Percentiles rank a stretch among this genome's conserved stretches.
phyloP scores from a whole-genome alignment of 148 eudicot species.

The Polygonum maritimum region DNA sequence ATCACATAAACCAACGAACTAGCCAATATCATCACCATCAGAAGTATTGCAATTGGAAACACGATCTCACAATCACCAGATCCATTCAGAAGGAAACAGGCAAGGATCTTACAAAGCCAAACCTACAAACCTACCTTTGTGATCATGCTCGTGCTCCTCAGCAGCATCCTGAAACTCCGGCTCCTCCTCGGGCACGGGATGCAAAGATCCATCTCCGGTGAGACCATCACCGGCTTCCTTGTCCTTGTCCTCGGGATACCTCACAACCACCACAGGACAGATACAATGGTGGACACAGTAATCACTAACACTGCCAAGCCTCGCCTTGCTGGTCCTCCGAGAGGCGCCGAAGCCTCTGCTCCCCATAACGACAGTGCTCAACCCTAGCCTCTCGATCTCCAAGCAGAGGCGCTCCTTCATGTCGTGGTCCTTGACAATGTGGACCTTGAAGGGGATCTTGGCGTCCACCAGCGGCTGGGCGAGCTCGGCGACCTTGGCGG shows the following conservation, averaged over 20 bases:
- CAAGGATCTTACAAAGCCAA: neutral
- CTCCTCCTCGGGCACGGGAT: slow-evolving; percentile 10
- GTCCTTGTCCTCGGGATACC: slow-evolving; percentile 34
- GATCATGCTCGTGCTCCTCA: slow-evolving; percentile 7
- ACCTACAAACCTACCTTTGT: slow-evolving; percentile 8
- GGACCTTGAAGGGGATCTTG: slow-evolving; percentile 42
- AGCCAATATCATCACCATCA: neutral
- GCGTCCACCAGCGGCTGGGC: slow-evolving; percentile 45
- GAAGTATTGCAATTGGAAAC: neutral
- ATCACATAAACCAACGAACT: neutral
- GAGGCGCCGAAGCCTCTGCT: slow-evolving; percentile 45
- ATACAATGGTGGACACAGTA: slow-evolving; percentile 60
- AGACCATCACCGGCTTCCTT: neutral
- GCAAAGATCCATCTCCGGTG: slow-evolving; percentile 6
- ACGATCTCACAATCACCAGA: neutral
- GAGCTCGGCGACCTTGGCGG: slow-evolving; percentile 28
- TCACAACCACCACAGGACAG: slow-evolving; percentile 61
- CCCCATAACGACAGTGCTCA: slow-evolving; percentile 58
- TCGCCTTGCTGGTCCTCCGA: slow-evolving; percentile 7
- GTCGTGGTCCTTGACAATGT: slow-evolving; percentile 49
- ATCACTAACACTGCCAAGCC: slow-evolving; percentile 62
- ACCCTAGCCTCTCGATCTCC: slow-evolving; percentile 62
- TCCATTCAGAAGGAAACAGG: neutral
- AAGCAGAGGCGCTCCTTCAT: slow-evolving; percentile 64
- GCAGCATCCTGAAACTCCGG: slow-evolving; percentile 10